Evolutionary conservation across 345 rosid species (phyloP), one percentile per base, ranked within the genome.

Genomic region (Punica granatum): DNA sequence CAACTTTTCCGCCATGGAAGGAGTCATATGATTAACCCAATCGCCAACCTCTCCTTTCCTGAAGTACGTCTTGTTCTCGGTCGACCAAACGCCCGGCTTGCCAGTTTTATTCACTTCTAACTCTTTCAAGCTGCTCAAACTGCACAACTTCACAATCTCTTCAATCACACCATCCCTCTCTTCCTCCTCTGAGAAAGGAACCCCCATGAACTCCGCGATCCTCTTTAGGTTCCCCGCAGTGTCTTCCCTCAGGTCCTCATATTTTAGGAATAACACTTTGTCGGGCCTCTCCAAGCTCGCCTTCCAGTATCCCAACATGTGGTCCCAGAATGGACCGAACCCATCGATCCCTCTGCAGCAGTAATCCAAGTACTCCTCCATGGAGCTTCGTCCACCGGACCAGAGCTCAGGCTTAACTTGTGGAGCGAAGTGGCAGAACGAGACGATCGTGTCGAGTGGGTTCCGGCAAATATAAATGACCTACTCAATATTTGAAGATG

Each of bases 271-370:
- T 37, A 78, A 3, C 37, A 77, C 78, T 58, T 73, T 70, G 18
- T 81, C 70, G 14, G 81, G 79, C 21, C 60, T 70, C 56, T 77
- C 73, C 26, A 37, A 37, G 41, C 41, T 37, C 11, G 41, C 79
- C 3, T 66, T 75, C 84, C 84, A 81, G 31, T 81, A 81, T 48
- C 80, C 80, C 67, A 81, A 28, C 75, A 75, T 36, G 51, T 78
- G 79, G 21, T 78, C 76, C 80, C 78, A 78, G 67, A 75, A 81
- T 2, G 82, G 84, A 1, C 82, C 84, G 28, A 6, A 69, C 53
- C 81, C 75, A 8, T 54, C 21, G 4, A 44, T 32, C 36, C 85
- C 85, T 1, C 65, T 33, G 48, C 7, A 7, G 9, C 2, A 43
- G 48, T 43, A 9, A 43, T 43, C 48, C 2, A 9, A 7, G 19